Base-by-base conservation (phyloP, 805 yeast genomes). In the Kurtzmaniella cleridarum region DNA sequence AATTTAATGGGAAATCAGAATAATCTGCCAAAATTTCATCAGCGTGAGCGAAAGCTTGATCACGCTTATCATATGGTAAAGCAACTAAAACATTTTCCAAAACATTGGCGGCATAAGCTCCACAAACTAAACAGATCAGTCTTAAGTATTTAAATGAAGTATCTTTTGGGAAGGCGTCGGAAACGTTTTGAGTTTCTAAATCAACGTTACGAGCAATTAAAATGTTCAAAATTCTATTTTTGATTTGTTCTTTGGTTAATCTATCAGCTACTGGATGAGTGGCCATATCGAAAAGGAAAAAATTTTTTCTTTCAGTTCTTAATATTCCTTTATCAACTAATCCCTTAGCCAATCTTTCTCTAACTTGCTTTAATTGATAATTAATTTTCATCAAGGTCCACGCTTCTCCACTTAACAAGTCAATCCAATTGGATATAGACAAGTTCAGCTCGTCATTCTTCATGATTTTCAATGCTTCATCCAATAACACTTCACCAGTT, bases 341-440 rank as follows among this genome's bases (percentile, higher is more conserved):
- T 0, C 98, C 98, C 64, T 93, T 93, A 40, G 96, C 95, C 47
- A 93, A 72, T 51, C 98, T 76, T 64, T 93, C 98, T 57, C 98
- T 79, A 4, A 93, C 98, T 66, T 93, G 98, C 57, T 93, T 93
- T 60, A 93, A 76, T 66, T 93, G 98, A 67, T 91, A 93, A 55
- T 83, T 84, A 51, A 91, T 89, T 59, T 93, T 93, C 78, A 90
- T 75, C 50, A 93, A 67, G 62, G 91, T 93, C 98, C 98, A 93
- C 4, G 98, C 93, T 61, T 93, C 98, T 33, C 95, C 98, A 45
- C 89, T 78, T 45, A 93, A 74, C 42, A 91, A 74, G 59, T 93
- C 98, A 49, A 93, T 87, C 98, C 98, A 93, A 48, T 81, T 81
- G 31, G 84, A 75, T 32, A 93, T 90, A 27, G 88, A 76, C 53